These are phyloP conservation scores for Asterochloris sp. DNA, from an alignment of 139 green algal genomes.

Conservation along the genomic window DNA sequence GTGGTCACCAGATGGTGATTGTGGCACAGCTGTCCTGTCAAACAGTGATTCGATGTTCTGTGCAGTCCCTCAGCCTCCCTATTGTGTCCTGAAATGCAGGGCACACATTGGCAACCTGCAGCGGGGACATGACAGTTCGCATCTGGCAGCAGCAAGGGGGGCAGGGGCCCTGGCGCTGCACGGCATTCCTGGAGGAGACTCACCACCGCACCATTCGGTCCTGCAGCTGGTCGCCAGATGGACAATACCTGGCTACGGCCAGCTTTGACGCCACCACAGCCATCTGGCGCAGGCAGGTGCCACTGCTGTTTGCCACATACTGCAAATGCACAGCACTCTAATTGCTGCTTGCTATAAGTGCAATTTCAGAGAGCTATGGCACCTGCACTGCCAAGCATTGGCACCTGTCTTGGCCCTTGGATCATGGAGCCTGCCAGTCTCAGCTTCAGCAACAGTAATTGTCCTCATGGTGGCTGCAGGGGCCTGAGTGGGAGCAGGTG, in stretches of 20 bases:
- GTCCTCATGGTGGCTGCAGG: slow-evolving; percentile 19
- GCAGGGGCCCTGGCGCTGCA: slow-evolving; percentile 46
- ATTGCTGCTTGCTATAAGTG: background rate
- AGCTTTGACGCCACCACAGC: slow-evolving; percentile 86
- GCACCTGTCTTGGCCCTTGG: no score
- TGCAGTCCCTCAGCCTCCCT: background rate
- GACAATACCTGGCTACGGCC: slow-evolving; percentile 72
- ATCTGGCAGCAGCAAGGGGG: slow-evolving; percentile 64
- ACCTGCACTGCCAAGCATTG: no score
- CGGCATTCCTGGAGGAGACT: slow-evolving; percentile 74
- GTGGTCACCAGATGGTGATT: slow-evolving; percentile 75
- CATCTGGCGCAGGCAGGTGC: slow-evolving; percentile 70
- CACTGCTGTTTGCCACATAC: no score
- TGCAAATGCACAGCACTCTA: background rate
- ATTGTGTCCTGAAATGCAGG: slow-evolving; percentile 41
- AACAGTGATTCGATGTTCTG: background rate
- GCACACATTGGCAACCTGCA: slow-evolving; percentile 78
- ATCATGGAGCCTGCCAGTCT: no score
- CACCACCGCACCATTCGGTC: slow-evolving; percentile 78
- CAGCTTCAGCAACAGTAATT: background rate
- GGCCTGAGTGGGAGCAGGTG: slow-evolving; percentile 74
- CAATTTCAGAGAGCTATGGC: no score
- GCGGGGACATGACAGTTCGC: slow-evolving; percentile 84
- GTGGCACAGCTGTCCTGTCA: background rate
- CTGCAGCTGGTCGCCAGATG: slow-evolving; percentile 78